Base-by-base conservation (phyloP, 202 grass and related monocot species). In the Zoysia matrella region DNA sequence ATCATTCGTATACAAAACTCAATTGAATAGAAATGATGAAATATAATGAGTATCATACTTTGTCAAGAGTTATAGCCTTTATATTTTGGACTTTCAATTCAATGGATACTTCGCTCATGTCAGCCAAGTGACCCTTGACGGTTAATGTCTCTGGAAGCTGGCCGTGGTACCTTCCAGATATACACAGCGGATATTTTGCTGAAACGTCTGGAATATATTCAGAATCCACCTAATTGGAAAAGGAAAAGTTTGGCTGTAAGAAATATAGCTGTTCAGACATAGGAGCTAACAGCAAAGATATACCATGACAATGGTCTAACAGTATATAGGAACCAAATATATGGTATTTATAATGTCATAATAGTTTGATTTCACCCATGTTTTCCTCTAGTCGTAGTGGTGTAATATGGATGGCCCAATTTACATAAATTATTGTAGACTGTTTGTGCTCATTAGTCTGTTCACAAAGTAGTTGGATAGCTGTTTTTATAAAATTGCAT, bases 91-190 rank as follows among this genome's bases (percentile, higher is more conserved):
- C 90, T 79, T 81, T 93, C 88, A 95, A 49, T 79, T 93, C 87
- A 85, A 98, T 84, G 6, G 75, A 92, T 85, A 93, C 87, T 75
- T 92, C 83, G 70, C 76, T 89, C 92, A 83, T 90, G 78, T 95
- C 92, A 88, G 90, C 85, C 79, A 93, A 79, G 69, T 73, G 91
- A 80, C 95, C 92, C 83, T 90, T 93, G 43, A 81, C 77, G 13
- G 70, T 90, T 57, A 95, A 82, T 79, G 80, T 81, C 69, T 88
- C 86, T 4, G 88, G 87, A 80, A 95, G 88, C 61, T 98, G 91
- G 68, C 95, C 95, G 85, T 85, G 68, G 71, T 84, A 95, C 89
- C 95, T 95, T 77, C 95, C 95, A 90, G 89, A 98, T 62, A 95
- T 65, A 87, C 85, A 93, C 39, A 89, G 74, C 71, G 93, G 89